phyloP scores from a whole-genome alignment of 1,139 yeast genomes.

The Candida labiduridarum region DNA sequence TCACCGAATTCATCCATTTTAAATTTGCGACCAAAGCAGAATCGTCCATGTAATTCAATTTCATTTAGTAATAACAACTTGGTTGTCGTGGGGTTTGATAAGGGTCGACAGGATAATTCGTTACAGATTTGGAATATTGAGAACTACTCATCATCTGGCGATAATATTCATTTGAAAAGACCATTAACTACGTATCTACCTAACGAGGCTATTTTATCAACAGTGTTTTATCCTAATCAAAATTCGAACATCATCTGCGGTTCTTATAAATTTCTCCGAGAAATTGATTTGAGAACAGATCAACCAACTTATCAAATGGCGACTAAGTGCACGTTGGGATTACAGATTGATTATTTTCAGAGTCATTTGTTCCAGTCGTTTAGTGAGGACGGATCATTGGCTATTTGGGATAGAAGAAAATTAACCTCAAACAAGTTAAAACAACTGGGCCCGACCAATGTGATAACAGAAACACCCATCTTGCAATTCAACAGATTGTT shows the following conservation, averaged over 20 bases:
- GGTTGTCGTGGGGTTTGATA: conserved; percentile 80
- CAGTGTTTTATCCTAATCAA: conserved; percentile 66
- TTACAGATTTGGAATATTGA: conserved; percentile 83
- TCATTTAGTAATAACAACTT: conserved; percentile 68
- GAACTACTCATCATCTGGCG: conserved; percentile 47
- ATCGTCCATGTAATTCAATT: conserved; percentile 74
- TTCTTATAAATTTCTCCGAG: conserved; percentile 75
- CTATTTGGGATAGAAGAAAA: conserved; percentile 86
- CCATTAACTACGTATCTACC: conserved; percentile 67
- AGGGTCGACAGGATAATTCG: conserved; percentile 76
- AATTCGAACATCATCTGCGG: conserved; percentile 67
- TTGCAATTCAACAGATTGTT: conserved; percentile 68
- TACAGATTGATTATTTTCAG: conserved; percentile 67
- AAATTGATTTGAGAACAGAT: conserved; percentile 73
- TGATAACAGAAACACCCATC: conserved; percentile 57
- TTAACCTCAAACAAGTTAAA: conserved; percentile 32
- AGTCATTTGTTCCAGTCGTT: conserved; percentile 69
- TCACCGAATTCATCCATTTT: conserved; percentile 39
- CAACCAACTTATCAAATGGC: conserved; percentile 75
- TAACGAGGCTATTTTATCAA: conserved; percentile 73
- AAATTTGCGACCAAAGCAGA: conserved; percentile 63
- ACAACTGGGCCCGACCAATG: conserved; percentile 20
- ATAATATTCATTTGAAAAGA: conserved; percentile 48
- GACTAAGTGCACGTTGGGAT: conserved; percentile 70
- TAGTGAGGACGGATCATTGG: conserved; percentile 82